A percentile compares a stretch with the other conserved stretches of the same genome.
Evolutionary conservation across 148 eudicot species (phyloP).

Genomic region (Camellia granthamiana): DNA sequence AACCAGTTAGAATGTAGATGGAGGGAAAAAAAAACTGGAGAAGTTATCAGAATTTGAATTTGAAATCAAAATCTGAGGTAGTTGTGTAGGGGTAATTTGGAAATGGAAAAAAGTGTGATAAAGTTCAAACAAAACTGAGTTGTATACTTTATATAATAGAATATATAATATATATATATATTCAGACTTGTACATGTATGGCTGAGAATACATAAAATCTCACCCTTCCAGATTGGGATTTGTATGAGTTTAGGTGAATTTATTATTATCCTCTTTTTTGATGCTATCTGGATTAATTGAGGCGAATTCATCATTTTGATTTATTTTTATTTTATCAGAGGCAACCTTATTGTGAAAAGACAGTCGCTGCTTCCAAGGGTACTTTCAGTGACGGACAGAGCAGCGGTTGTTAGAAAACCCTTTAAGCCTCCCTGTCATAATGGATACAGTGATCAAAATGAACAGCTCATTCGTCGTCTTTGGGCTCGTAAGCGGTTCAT

Average conservation of each 20-base stretch:
- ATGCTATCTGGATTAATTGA: not conserved
- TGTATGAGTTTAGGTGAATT: not conserved
- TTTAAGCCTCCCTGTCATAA: slow-evolving; percentile 74
- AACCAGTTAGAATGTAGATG: no score
- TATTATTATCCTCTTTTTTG: not conserved
- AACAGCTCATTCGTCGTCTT: slow-evolving; percentile 67
- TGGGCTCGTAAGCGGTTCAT: slow-evolving; percentile 88
- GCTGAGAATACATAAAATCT: not conserved
- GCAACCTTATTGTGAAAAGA: slow-evolving; percentile 68
- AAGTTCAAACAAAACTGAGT: no score
- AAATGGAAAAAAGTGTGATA: no score
- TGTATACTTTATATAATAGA: no score
- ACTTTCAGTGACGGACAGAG: slow-evolving; percentile 66
- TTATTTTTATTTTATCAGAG: slow-evolving; percentile 39
- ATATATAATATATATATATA: no score
- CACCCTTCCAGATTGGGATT: not conserved
- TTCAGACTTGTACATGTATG: not conserved
- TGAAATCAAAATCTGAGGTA: no score
- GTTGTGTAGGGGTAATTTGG: no score
- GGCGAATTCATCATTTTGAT: not conserved
- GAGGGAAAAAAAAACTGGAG: no score
- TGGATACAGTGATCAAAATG: slow-evolving; percentile 51
- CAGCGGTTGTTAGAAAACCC: slow-evolving; percentile 71
- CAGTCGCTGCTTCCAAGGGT: slow-evolving; percentile 85
- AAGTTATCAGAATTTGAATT: no score